Conservation (phyloP, 164 flowering plant species). For the Santalum album region DNA sequence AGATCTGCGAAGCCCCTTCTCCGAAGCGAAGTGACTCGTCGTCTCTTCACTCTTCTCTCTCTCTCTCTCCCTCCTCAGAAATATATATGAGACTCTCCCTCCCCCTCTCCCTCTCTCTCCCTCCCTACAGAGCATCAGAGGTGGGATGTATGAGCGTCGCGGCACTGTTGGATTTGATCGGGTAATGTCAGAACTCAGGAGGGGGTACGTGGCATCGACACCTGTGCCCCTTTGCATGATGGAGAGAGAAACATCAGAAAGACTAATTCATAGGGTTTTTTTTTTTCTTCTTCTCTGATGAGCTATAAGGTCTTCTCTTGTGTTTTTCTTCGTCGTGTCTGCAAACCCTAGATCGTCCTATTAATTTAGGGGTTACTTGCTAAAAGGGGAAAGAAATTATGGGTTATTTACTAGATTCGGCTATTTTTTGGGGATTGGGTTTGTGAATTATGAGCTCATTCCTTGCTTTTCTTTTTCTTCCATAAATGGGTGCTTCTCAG, state of each 20-base stretch:
- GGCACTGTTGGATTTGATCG: conserved; percentile 17
- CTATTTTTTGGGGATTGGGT: neutral
- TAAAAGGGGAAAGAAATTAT: no score
- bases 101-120: neutral
- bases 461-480: conserved; percentile 5
- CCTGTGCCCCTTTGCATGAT: conserved; percentile 22
- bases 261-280: no score
- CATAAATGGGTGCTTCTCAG: conserved; percentile 14
- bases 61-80: neutral
- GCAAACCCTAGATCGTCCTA: conserved; percentile 12
- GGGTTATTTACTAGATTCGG: no score
- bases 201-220: conserved; percentile 22
- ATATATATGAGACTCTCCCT: no score
- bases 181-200: conserved; percentile 2
- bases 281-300: no score
- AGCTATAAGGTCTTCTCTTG: neutral
- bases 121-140: neutral
- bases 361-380: no score
- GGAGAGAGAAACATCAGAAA: conserved; percentile 4
- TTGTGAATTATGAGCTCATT: no score
- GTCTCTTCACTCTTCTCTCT: neutral
- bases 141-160: conserved; percentile 1
- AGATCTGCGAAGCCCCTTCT: neutral
- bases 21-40: neutral
- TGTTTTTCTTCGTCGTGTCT: neutral